Conservation (phyloP, 1,139 yeast genomes). For the Debaryomycetaceae sp. region DNA sequence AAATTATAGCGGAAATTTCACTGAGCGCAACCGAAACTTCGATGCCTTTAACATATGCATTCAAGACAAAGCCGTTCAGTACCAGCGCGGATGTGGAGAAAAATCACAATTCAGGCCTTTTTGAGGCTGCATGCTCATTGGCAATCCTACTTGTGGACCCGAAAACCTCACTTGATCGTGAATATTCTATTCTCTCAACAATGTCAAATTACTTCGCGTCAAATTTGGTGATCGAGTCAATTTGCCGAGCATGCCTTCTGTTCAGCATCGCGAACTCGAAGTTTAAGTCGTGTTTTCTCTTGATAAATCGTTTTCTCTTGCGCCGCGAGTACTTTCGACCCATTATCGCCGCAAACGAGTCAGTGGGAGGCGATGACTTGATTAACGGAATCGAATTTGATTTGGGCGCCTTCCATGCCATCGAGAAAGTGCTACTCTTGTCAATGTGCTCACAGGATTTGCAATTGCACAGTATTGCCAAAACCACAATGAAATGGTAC, state of each 20-base stretch:
- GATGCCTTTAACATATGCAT: constrained; percentile 23
- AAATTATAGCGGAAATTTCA: constrained; percentile 6
- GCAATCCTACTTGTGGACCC: constrained; percentile 21
- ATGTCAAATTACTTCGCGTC: constrained; percentile 21
- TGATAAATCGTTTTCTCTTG: constrained; percentile 22
- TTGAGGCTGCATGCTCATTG: constrained; percentile 27
- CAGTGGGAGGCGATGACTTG: constrained; percentile 13
- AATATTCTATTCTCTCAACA: constrained; percentile 13
- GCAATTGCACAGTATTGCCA: constrained; percentile 44
- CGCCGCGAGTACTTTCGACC: constrained; percentile 14
- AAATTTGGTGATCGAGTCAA: constrained; percentile 22
- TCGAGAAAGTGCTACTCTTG: constrained; percentile 38
- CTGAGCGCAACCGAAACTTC: constrained; percentile 18
- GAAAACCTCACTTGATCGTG: constrained; percentile 9
- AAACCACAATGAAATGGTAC: constrained; percentile 37
- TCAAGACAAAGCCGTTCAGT: constrained; percentile 11
- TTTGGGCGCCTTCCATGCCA: constrained; percentile 13
- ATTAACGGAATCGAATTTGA: constrained; percentile 10
- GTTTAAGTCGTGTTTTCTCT: constrained; percentile 27
- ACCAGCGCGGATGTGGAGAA: constrained; percentile 3
- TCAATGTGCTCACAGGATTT: constrained; percentile 48
- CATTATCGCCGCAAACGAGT: constrained; percentile 13
- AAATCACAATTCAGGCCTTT: constrained; percentile 12
- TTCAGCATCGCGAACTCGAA: constrained; percentile 25
- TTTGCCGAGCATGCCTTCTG: constrained; percentile 28